Conservation (phyloP, 805 yeast genomes). For the Kregervanrija delftensis region DNA sequence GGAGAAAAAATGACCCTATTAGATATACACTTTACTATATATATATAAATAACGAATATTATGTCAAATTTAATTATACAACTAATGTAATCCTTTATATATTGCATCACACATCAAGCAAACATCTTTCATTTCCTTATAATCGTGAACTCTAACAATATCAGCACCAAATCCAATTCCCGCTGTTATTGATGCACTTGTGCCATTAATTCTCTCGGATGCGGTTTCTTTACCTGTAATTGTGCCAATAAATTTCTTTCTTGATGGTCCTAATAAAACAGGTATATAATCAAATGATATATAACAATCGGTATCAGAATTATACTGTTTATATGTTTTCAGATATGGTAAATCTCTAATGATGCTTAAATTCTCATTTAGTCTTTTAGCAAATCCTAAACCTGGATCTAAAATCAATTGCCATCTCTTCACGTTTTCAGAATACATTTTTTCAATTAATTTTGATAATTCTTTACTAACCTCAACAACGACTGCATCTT, state of each 20-base stretch:
- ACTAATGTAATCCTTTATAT: constrained; percentile 31
- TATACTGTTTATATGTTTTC: constrained; percentile 38
- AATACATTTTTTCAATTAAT: constrained; percentile 49
- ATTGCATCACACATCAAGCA: constrained; percentile 67
- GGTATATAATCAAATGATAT: constrained; percentile 50
- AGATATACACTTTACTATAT: not conserved
- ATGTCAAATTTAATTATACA: not conserved
- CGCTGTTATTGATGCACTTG: constrained; percentile 68
- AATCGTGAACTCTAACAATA: constrained; percentile 86
- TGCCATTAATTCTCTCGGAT: constrained; percentile 61
- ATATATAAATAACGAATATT: not conserved
- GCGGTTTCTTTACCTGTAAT: constrained; percentile 55
- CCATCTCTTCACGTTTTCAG: constrained; percentile 73
- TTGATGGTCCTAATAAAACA: constrained; percentile 76
- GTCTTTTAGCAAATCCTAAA: constrained; percentile 86
- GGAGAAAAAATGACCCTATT: not conserved
- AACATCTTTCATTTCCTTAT: constrained; percentile 47
- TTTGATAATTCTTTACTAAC: constrained; percentile 59
- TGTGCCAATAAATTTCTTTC: constrained; percentile 81
- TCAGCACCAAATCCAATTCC: constrained; percentile 70
- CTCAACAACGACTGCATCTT: constrained; percentile 36
- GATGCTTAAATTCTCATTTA: constrained; percentile 61
- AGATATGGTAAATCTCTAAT: constrained; percentile 42
- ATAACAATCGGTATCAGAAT: constrained; percentile 22
- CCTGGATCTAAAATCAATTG: constrained; percentile 94